Evolutionary conservation across 2,329 filamentous ascomycete genomes (phyloP).

Genomic region (Magnaporthales sp.): DNA sequence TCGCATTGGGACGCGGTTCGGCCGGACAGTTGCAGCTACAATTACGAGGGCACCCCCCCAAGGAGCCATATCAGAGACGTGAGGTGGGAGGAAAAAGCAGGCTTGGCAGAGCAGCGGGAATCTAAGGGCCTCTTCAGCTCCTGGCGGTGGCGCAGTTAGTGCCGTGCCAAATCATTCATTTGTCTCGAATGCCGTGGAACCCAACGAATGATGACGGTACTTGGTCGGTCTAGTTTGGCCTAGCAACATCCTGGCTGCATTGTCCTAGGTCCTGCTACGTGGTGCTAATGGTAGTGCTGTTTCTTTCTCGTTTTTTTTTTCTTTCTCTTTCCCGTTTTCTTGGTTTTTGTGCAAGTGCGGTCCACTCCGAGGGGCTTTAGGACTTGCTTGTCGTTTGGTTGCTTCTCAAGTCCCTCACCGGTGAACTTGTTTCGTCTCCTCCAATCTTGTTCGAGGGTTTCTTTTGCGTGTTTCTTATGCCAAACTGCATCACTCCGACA

Average conservation of each 20-base stretch:
- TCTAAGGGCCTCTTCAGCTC: background rate
- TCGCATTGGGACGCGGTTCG: background rate
- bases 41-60: background rate
- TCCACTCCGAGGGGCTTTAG: background rate
- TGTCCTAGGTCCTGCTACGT: background rate
- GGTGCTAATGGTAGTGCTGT: background rate
- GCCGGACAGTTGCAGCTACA: background rate
- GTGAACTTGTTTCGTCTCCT: background rate
- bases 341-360: background rate
- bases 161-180: background rate
- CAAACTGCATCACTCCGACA: background rate
- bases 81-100: background rate
- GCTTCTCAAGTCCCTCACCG: background rate
- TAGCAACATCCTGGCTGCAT: background rate
- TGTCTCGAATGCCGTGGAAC: background rate
- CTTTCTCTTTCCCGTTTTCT: background rate
- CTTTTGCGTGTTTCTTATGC: conserved; percentile 1
- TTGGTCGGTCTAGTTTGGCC: background rate
- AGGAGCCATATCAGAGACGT: background rate
- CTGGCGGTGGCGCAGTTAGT: background rate
- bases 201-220: background rate
- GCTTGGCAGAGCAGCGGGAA: background rate
- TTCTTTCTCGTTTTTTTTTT: background rate
- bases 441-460: background rate
- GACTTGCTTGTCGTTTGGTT: background rate